Base-by-base conservation (phyloP, 2,329 filamentous ascomycete species). In the Rhinocladiella mackenziei region DNA sequence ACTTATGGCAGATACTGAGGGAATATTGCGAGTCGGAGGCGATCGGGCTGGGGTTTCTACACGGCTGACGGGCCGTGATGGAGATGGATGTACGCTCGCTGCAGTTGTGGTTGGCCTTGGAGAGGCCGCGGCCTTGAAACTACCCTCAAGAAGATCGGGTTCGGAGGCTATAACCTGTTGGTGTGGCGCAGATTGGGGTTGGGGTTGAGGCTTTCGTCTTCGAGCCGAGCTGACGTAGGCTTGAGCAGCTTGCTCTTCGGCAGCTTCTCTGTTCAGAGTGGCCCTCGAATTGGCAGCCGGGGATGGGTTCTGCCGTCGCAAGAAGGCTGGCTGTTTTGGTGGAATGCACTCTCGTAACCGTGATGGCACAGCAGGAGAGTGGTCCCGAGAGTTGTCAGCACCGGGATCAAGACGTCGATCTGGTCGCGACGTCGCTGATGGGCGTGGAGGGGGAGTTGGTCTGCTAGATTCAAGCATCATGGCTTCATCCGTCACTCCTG, bases 181-280 rank as follows among this genome's bases (percentile, higher is more conserved):
- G n/a, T n/a, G n/a, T n/a, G n/a, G n/a, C n/a, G n/a, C n/a, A n/a
- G 62, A 70, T 50, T 67, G 62, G 14, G 71, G 67, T 36, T 73
- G 71, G 18, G 72, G 75, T 2, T 40, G 46, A 28, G 79, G 65
- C 63, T 83, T 87, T 64, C 83, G 91, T 59, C 89, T 78, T 55
- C 89, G 77, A 15, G 86, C 86, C 36, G 89, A 86, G 61, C 89
- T 96, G 43, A 96, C 76, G 62, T 97, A 96, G 20, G 83, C 85
- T 56, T 94, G 81, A 10, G 86, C 77, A 36, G 78, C 82, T 62
- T 95, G 83, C 51, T 94, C 84, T 60, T 95, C 89, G 8, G 84
- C 74, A 0, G 78, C 78, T 59, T 88, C 77, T 54, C 84, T 81
- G 48, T 76, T 86, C 9, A 95, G 71, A 42, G 83, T 81, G 6